A percentile compares a stretch with the other conserved stretches of the same genome.
phyloP scores from a whole-genome alignment of 2,329 filamentous ascomycete genomes.

The Cyphellophora europaea region DNA sequence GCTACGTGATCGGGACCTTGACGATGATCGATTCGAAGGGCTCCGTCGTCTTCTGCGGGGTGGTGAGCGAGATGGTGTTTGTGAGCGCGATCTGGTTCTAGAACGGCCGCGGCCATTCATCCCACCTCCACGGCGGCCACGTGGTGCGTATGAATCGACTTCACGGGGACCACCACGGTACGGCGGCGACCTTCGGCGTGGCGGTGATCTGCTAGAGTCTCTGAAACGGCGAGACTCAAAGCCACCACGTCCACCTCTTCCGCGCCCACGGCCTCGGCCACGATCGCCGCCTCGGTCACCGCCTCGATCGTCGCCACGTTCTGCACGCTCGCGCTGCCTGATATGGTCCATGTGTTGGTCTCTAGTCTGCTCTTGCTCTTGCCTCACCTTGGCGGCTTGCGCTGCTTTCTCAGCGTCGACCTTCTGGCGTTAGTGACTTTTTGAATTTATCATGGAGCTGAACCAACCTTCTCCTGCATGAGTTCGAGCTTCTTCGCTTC shows the following conservation, averaged over 20 bases:
- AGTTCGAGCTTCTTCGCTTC: conserved; percentile 95
- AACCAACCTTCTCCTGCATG: conserved; percentile 77
- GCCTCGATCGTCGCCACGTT: conserved; percentile 20
- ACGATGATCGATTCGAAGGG: conserved; percentile 21
- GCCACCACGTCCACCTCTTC: conserved; percentile 26
- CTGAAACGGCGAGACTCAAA: conserved; percentile 39
- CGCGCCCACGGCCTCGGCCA: conserved; percentile 27
- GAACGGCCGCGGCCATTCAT: conserved; percentile 28
- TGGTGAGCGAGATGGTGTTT: conserved; percentile 15
- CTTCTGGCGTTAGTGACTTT: conserved; percentile 7
- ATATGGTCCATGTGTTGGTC: conserved; percentile 62
- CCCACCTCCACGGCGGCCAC: conserved; percentile 24
- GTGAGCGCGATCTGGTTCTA: conserved; percentile 25
- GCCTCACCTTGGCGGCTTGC: conserved; percentile 40
- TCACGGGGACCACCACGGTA: conserved; percentile 37
- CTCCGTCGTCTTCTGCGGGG: conserved; percentile 21
- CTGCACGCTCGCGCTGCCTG: conserved; percentile 43
- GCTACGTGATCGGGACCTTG: conserved; percentile 9
- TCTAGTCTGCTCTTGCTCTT: conserved; percentile 36
- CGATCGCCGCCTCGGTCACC: conserved; percentile 21
- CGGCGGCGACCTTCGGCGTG: conserved; percentile 38
- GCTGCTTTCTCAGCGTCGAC: conserved; percentile 39
- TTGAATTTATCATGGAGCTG: too few relatives aligned
- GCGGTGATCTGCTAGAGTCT: conserved; percentile 42
- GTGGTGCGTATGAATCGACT: conserved; percentile 50